Evolutionary conservation across 78 protist genomes (phyloP).

Genomic region (Chrysochromulina parva): DNA sequence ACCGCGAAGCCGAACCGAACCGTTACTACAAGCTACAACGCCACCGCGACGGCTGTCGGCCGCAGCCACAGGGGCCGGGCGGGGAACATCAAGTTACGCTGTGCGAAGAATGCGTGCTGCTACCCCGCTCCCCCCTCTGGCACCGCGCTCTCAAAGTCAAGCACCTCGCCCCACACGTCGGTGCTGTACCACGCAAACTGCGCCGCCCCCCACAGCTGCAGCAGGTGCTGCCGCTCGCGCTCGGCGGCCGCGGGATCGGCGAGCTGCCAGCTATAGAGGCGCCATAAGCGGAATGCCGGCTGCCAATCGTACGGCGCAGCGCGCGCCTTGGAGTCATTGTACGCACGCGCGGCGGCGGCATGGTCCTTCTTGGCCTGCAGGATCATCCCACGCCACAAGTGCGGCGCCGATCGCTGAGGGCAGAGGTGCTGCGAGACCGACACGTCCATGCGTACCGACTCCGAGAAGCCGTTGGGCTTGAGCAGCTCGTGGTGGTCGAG

Average conservation of each 20-base stretch:
- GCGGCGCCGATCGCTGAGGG: neutral
- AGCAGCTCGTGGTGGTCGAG: conserved; percentile 23
- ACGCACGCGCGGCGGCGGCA: neutral
- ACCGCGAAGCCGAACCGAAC: no score
- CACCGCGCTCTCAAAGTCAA: no score
- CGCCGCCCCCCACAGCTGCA: neutral
- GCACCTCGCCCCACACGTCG: neutral
- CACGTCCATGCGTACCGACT: conserved; percentile 1
- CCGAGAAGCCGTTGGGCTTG: neutral
- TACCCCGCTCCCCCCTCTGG: no score
- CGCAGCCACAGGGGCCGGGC: no score
- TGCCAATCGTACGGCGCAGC: conserved; percentile 13
- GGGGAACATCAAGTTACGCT: no score
- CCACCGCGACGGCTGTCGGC: no score
- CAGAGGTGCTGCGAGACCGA: conserved; percentile 5
- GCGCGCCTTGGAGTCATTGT: neutral
- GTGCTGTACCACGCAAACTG: neutral
- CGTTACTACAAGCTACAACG: no score
- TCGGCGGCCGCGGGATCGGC: neutral
- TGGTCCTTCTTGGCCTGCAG: neutral
- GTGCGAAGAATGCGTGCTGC: no score
- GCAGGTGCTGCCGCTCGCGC: neutral
- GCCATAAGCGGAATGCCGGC: neutral
- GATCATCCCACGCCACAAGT: neutral
- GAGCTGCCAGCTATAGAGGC: neutral